Percentiles rank a stretch among this genome's conserved stretches.
These are phyloP conservation scores for Podospora appendiculata DNA, from an alignment of 495 filamentous ascomycete species.

Conservation along the genomic window DNA sequence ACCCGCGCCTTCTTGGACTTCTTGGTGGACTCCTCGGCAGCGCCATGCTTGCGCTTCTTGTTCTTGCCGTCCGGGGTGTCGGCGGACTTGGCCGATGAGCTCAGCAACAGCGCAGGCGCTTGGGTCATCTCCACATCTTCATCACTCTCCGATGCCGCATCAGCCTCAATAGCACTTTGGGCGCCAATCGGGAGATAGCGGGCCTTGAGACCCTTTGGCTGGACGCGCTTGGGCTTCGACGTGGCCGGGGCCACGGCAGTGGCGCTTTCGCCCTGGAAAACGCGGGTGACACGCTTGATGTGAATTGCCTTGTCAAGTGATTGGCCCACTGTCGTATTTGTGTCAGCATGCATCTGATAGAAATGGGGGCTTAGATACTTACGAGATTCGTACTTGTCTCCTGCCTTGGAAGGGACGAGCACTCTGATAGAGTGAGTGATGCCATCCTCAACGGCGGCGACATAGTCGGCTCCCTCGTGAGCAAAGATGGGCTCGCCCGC, in stretches of 20 bases:
- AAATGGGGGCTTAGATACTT: slow-evolving; percentile 8
- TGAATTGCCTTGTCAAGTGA: slow-evolving; percentile 35
- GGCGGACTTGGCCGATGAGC: neutral
- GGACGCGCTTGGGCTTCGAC: slow-evolving; percentile 27
- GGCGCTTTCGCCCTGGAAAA: slow-evolving; percentile 19
- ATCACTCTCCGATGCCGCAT: slow-evolving; percentile 17
- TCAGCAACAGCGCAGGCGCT: slow-evolving; percentile 5
- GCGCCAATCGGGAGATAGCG: slow-evolving; percentile 38
- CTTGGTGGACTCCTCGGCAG: slow-evolving; percentile 27
- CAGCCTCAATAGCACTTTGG: slow-evolving; percentile 8
- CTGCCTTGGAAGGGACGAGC: slow-evolving; percentile 31
- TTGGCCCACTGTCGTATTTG: slow-evolving; percentile 21
- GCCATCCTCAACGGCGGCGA: slow-evolving; percentile 24
- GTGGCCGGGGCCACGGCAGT: slow-evolving; percentile 16
- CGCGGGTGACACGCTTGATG: slow-evolving; percentile 34
- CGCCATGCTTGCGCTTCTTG: slow-evolving; percentile 40
- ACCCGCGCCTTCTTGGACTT: slow-evolving; percentile 24
- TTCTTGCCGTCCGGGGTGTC: slow-evolving; percentile 14
- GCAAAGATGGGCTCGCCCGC: slow-evolving; percentile 28
- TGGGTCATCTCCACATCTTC: slow-evolving; percentile 26
- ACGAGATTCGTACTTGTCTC: slow-evolving; percentile 34
- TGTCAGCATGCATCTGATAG: neutral
- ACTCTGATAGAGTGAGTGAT: slow-evolving; percentile 34
- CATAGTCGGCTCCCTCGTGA: slow-evolving; percentile 35
- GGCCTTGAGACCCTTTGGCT: slow-evolving; percentile 36